Evolutionary conservation across 352 stramenopile genomes (phyloP), one percentile per base, ranked within the genome.

Genomic region (Phytophthora ramorum): DNA sequence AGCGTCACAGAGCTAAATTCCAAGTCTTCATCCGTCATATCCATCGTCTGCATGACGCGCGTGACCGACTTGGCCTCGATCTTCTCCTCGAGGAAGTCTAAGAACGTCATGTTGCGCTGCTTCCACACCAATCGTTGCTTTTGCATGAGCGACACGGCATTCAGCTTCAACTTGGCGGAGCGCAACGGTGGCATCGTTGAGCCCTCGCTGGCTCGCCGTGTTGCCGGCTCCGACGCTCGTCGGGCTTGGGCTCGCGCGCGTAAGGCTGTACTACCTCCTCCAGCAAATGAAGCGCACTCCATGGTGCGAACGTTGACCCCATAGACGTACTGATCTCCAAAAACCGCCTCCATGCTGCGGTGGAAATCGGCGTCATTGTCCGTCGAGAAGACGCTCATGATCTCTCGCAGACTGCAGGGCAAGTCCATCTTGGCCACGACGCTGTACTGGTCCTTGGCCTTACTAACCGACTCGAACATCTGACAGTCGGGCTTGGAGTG

Each of bases 371-470:
- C 30, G 5, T 51, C 56, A 16, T 77, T 71, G 53, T 83, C 71
- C 6, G 80, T 87, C 4, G 83, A 70, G 43, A 87, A 75, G 13
- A 87, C 78, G 62, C 61, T 74, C 79, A 87, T 84, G 46, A 91
- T 77, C 49, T 91, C 82, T 30, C 71, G 66, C 32, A 91, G 59
- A 54, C 73, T 85, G 48, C 78, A 85, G 2, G 68, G 74, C 59
- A 91, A 58, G 38, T 89, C 83, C 60, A 90, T 73, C 47, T 78
- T 78, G n/a, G 71, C 80, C 34, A 91, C 62, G 32, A 91, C 68
- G 46, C 81, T 85, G 66, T 81, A 89, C 70, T 83, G 65, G 51
- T 87, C 73, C 26, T 78, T 79, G 4, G 47, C 24, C 24, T 72
- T 78, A 44, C 73, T 81, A 9, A 70, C 34, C 5, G 59, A 83